Evolutionary conservation across 805 yeast genomes (phyloP), one percentile per base, ranked within the genome.

Genomic region (Ogataea henricii): DNA sequence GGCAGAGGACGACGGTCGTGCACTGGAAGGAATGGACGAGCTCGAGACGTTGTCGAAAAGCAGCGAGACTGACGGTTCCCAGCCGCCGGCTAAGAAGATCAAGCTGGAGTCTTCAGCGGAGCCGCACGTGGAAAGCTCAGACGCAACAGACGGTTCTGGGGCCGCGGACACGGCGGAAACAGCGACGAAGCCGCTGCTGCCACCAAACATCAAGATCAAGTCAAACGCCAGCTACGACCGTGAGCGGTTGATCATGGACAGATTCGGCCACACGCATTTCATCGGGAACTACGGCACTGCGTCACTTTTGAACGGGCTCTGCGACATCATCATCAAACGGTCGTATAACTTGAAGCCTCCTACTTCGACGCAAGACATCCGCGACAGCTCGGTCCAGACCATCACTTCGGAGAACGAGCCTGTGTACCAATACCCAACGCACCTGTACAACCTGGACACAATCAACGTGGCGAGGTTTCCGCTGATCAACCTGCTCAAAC

Each of bases 241-340:
- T 18, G 73, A 68, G 44, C 51, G 72, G n/a, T 54, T 74, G 32
- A 65, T 74, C 17, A 68, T 69, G 60, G 81, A 76, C 51, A 59
- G 67, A 18, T 69, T 66, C 47, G 79, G 79, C 4, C 75, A 73
- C 45, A 68, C 76, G 0, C 80, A 76, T 56, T 76, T 71, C 48
- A 70, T 76, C 43, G 80, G 80, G 1, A 67, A 72, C 17, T 68
- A 67, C 14, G 78, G 79, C 20, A 74, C 78, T 1, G 73, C 77
- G 0, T 71, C 76, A 2, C 51, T 75, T 22, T 60, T 75, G 46
- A 71, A 67, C 42, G 72, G 76, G 0, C 50, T 75, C 7, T 72
- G 78, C 49, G 76, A 72, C 51, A 61, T 75, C 17, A 64, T 75
- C 21, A 58, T 71, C n/a, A 68, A 70, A 45, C 57, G 70, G 16